phyloP scores from a whole-genome alignment of 345 rosid genomes.

The Rhizophora apiculata region DNA sequence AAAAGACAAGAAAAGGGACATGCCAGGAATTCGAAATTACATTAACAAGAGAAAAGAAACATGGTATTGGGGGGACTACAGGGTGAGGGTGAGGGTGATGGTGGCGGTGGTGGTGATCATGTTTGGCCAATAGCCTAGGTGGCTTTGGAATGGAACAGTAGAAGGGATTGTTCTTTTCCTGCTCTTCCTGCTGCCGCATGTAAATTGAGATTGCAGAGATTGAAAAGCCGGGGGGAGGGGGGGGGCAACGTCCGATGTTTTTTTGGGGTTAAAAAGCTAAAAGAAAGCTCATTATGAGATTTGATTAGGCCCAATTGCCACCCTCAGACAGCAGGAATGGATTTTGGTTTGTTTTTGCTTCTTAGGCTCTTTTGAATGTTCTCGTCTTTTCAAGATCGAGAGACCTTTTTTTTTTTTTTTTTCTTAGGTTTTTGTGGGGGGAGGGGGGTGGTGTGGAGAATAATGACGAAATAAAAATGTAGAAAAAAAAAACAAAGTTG shows the following conservation, averaged over 20 bases:
- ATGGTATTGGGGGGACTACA: too few relatives aligned
- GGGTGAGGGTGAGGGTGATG: too few relatives aligned
- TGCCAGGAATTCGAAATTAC: background rate
- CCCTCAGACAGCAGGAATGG: background rate
- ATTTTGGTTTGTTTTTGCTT: background rate
- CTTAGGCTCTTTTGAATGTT: background rate
- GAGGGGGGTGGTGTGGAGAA: background rate
- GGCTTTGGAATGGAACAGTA: too few relatives aligned
- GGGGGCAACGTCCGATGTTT: too few relatives aligned
- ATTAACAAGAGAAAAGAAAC: background rate
- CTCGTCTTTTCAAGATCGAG: slow-evolving; percentile 12
- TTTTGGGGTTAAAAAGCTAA: slow-evolving; percentile 2
- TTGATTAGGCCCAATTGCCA: slow-evolving; percentile 7
- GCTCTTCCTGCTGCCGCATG: too few relatives aligned
- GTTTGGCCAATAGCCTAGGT: too few relatives aligned
- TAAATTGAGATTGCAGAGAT: too few relatives aligned
- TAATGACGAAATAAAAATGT: slow-evolving; percentile 4
- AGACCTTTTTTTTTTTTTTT: slow-evolving; percentile 3
- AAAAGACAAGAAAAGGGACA: background rate
- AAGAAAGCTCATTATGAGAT: slow-evolving; percentile 2
- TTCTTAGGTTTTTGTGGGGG: too few relatives aligned
- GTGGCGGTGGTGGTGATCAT: too few relatives aligned
- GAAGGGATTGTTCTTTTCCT: too few relatives aligned
- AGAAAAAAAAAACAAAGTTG: background rate
- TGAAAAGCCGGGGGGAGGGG: too few relatives aligned